Percentiles rank a stretch among this genome's conserved stretches.
These are phyloP conservation scores for Yamadazyma oceani DNA, from an alignment of 1,139 yeast genomes.

Conservation along the genomic window DNA sequence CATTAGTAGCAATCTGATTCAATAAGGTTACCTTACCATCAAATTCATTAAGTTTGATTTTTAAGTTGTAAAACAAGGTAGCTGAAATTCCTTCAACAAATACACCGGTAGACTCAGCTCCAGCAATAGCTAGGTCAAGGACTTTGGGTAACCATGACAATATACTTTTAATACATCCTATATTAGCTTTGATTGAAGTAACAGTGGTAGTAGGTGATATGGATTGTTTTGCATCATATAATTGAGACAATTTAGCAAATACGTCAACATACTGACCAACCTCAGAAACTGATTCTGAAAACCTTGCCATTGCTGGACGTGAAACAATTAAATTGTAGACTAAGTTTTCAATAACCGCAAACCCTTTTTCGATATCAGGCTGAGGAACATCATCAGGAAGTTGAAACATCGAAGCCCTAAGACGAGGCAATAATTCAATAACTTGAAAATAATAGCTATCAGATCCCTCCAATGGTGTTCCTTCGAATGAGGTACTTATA, in stretches of 20 bases:
- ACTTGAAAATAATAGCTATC: conserved; percentile 69
- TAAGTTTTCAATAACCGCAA: conserved; percentile 78
- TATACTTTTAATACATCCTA: conserved; percentile 18
- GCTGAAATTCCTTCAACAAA: conserved; percentile 14
- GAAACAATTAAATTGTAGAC: conserved; percentile 52
- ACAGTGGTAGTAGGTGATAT: conserved; percentile 18
- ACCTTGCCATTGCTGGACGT: conserved; percentile 44
- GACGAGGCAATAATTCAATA: conserved; percentile 76
- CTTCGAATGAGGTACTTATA: conserved; percentile 47
- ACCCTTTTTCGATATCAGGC: conserved; percentile 71
- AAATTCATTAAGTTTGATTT: conserved; percentile 19
- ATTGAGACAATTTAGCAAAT: conserved; percentile 12
- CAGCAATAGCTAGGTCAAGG: conserved; percentile 46
- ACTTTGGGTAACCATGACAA: conserved; percentile 49
- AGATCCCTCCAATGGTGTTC: conserved; percentile 36
- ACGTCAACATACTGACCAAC: conserved; percentile 5
- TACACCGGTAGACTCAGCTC: conserved; percentile 20
- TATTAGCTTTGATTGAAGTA: conserved; percentile 20
- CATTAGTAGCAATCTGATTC: conserved; percentile 17
- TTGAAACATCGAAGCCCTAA: conserved; percentile 62
- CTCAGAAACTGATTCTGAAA: conserved; percentile 20
- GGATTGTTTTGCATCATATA: conserved; percentile 14
- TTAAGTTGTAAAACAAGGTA: conserved; percentile 23
- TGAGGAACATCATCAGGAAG: conserved; percentile 76
- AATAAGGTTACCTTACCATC: conserved; percentile 9